phyloP scores from a whole-genome alignment of 2,329 filamentous ascomycete species.

The Colletotrichum paranaense region DNA sequence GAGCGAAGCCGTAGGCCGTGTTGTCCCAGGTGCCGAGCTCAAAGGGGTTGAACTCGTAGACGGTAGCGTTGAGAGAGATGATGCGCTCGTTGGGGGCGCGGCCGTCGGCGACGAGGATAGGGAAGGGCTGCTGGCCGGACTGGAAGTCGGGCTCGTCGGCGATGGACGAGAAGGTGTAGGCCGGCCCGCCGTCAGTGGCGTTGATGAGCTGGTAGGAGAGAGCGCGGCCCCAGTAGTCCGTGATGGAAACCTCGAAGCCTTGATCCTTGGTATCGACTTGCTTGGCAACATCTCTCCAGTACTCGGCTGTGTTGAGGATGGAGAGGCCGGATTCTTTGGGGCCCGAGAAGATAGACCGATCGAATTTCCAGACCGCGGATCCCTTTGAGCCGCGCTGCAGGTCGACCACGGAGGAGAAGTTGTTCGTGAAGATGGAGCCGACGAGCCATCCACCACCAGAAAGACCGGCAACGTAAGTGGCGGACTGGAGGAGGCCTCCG shows the following conservation, averaged over 20 bases:
- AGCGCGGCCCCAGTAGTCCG: slow-evolving; percentile 90
- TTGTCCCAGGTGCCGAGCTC: slow-evolving; percentile 75
- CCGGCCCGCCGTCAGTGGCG: slow-evolving; percentile 76
- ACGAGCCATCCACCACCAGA: slow-evolving; percentile 89
- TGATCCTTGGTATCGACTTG: slow-evolving; percentile 51
- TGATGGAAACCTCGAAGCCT: slow-evolving; percentile 72
- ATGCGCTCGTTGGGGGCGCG: slow-evolving; percentile 56
- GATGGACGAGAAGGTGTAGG: slow-evolving; percentile 83
- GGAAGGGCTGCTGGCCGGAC: slow-evolving; percentile 56
- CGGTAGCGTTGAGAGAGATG: slow-evolving; percentile 66
- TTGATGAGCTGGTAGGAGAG: slow-evolving; percentile 90
- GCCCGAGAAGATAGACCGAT: slow-evolving; percentile 54
- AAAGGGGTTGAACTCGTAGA: slow-evolving; percentile 74
- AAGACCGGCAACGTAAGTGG: slow-evolving; percentile 84
- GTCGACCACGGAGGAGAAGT: slow-evolving; percentile 76
- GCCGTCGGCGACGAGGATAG: slow-evolving; percentile 61
- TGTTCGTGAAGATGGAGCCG: slow-evolving; percentile 85
- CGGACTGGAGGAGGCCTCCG: slow-evolving; percentile 82
- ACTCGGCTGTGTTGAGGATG: slow-evolving; percentile 43
- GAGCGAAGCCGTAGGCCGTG: slow-evolving; percentile 69
- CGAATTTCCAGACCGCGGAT: slow-evolving; percentile 53
- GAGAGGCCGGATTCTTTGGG: slow-evolving; percentile 49
- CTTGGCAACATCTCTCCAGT: slow-evolving; percentile 50
- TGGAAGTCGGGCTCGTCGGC: slow-evolving; percentile 53
- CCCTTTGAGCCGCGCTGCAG: slow-evolving; percentile 58